Base-by-base conservation (phyloP, 2,329 filamentous ascomycete species). In the Talaromyces sp. region DNA sequence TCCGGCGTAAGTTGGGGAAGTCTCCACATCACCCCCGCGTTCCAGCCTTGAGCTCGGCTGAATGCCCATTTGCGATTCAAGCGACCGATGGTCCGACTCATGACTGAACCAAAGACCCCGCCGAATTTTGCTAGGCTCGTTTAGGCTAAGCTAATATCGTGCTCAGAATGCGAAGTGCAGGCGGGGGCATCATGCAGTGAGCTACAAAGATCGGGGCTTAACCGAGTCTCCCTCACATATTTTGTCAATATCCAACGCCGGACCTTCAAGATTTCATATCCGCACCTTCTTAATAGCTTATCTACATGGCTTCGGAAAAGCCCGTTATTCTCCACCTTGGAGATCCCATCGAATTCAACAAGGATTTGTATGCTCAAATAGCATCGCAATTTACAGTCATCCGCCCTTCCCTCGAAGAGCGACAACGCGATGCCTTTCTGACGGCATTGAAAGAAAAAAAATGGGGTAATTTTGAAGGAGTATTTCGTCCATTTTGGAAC, bases 291-390 rank as follows among this genome's bases (percentile, higher is more conserved):
- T n/a, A 17, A 41, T n/a, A n/a, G n/a, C n/a, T 29, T 22, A n/a
- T 29, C 20, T 16, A 9, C 35, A 54, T 54, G 51, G 17, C 42
- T 4, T 32, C 42, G 5, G 30, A 37, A 36, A 54, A 54, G 41
- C 51, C 51, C 4, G 47, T 43, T 22, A 30, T 54, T 17, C 47
- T 54, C 20, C 52, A 50, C 16, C 47, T 54, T 30, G 52, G 47
- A 43, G 52, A 54, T 17, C 52, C 47, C 6, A 44, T 54, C 32
- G 42, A 54, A 36, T 51, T 47, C 11, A 54, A 54, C 19, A 54
- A 47, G 24, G 47, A 50, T 6, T 36, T 50, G 22, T 54, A 47
- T 16, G 36, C 27, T 11, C 27, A 54, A 27, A 50, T 50, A 35
- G 20, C 47, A 13, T 47, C 36, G 6, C 16, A 42, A 35, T 54